Base-by-base conservation (phyloP, 2,329 filamentous ascomycete genomes). In the Blastomyces silverae region DNA sequence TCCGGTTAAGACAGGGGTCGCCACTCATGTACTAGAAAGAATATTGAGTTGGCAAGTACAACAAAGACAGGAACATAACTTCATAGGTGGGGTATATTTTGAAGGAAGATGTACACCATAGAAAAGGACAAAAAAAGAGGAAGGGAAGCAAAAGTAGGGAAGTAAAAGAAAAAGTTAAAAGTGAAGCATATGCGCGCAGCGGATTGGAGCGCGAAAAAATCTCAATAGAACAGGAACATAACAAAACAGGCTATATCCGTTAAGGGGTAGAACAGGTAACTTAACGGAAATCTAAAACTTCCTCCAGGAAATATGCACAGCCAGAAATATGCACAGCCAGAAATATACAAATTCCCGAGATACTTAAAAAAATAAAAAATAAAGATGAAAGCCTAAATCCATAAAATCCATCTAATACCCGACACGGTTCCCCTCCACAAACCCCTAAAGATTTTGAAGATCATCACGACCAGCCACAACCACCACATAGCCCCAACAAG, bases 401-500 rank as follows among this genome's bases (percentile, higher is more conserved):
- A 96, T 68, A 96, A 78, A 73, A 97, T 77, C 93, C 93, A 97
- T 73, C 83, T 83, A n/a, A 89, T 80, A 11, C 84, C 82, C 13
- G 80, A 78, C 61, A 86, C 79, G 0, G 85, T 72, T 2, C 86
- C 87, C 57, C 83, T 83, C 56, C 88, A 83, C 1, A 89, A 70
- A 13, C 87, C 86, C 66, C 87, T 79, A 46, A 89, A 78, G 17
- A 90, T 76, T 66, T 90, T 85, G 62, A 89, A 80, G 31, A 93
- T 81, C 74, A 92, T 89, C 31, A 97, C 92, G 44, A 96, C 81
- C 66, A 95, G 85, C 92, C 93, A 97, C 20, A 95, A 87, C 77
- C 89, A 91, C 92, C 94, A 97, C 87, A 97, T 91, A 70, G 95
- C 85, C 3, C 89, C 90, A 50, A 97, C 86, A 22, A 97, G 83